Percentiles rank a stretch among this genome's conserved stretches.
These are phyloP conservation scores for Arthrobotrys entomopaga DNA, from an alignment of 2,329 filamentous ascomycete genomes.

Conservation along the genomic window DNA sequence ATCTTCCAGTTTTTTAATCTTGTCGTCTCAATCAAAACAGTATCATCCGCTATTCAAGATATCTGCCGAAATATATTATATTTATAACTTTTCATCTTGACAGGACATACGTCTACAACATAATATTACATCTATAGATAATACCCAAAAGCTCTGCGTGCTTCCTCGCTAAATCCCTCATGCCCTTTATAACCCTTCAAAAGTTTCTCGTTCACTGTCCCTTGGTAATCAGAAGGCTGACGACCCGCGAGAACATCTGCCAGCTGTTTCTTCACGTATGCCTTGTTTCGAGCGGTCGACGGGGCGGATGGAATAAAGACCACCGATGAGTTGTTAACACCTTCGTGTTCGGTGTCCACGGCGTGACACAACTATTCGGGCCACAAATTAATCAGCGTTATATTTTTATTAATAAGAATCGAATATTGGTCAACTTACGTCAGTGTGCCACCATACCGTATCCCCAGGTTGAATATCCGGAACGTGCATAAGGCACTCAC, in stretches of 20 bases:
- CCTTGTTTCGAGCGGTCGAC: constrained; percentile 60
- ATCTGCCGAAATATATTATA: no score
- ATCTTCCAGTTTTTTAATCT: no score
- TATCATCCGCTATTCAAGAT: no score
- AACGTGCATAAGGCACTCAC: constrained; percentile 62
- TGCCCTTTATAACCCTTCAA: constrained; percentile 45
- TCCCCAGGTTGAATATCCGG: constrained; percentile 62
- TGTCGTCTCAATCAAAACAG: no score
- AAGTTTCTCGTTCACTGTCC: constrained; percentile 36
- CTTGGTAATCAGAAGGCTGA: constrained; percentile 56
- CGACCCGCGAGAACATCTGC: constrained; percentile 58
- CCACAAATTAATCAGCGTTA: not conserved
- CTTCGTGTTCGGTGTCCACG: constrained; percentile 62
- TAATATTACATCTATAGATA: constrained; percentile 17
- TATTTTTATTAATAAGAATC: not conserved
- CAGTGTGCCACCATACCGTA: constrained; percentile 64
- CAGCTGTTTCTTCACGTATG: constrained; percentile 60
- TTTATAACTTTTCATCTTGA: no score
- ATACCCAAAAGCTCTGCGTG: constrained; percentile 48
- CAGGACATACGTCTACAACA: no score
- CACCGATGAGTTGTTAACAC: constrained; percentile 60
- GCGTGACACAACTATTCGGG: constrained; percentile 61
- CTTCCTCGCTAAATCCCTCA: constrained; percentile 38
- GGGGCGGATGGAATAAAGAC: constrained; percentile 62
- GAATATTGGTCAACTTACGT: constrained; percentile 59